A percentile compares a stretch with the other conserved stretches of the same genome.
Conservation (phyloP, 2,329 filamentous ascomycete species). For the Dactylella cylindrospora region DNA sequence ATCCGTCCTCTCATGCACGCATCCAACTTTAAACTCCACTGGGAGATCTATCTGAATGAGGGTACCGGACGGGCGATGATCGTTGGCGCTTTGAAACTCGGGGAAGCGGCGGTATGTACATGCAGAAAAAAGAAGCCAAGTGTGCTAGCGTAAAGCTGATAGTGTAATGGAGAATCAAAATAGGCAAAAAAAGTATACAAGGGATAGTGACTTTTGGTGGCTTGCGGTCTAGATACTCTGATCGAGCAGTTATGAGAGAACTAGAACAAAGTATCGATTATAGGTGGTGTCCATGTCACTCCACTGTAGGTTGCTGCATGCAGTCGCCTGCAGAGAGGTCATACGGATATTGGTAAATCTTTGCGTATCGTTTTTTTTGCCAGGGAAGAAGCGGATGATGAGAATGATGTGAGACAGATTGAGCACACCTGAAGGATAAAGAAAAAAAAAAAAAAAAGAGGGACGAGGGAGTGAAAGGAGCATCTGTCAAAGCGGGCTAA, state of each 20-base stretch:
- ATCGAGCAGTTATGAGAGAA: background rate
- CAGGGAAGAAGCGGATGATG: constrained; percentile 17
- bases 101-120: constrained; percentile 30
- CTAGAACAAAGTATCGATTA: constrained; percentile 17
- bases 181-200: too few species aligned
- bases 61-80: constrained; percentile 17
- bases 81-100: constrained; percentile 21
- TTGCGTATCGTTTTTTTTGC: constrained; percentile 11
- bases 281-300: constrained; percentile 36
- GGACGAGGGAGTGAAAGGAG: too few species aligned
- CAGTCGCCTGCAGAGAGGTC: constrained; percentile 42
- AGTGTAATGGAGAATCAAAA: too few species aligned
- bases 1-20: too few species aligned
- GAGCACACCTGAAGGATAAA: too few species aligned
- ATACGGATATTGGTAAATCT: constrained; percentile 35
- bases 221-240: too few species aligned
- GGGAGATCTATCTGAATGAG: too few species aligned
- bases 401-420: too few species aligned
- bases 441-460: too few species aligned
- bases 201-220: too few species aligned
- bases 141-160: constrained; percentile 14
- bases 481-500: constrained; percentile 31
- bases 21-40: constrained; percentile 27
- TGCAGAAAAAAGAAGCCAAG: constrained; percentile 14
- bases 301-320: constrained; percentile 44